These are phyloP conservation scores for Rhododendron molle DNA, from an alignment of 148 eudicot genomes.

Conservation along the genomic window DNA sequence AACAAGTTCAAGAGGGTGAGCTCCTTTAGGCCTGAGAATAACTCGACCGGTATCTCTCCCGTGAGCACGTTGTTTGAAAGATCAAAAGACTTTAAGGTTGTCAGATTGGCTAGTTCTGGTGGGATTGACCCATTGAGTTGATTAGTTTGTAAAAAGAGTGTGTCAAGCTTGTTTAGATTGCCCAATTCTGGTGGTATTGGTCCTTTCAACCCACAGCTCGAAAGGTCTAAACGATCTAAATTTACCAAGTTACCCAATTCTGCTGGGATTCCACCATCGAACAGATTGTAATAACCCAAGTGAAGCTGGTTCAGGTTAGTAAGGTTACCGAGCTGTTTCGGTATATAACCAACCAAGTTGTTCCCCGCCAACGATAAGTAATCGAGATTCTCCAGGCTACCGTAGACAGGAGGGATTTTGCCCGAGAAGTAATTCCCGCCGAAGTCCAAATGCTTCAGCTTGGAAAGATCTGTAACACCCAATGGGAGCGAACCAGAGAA, in stretches of 20 bases:
- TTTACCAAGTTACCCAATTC: slow-evolving; percentile 40
- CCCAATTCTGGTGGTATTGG: slow-evolving; percentile 43
- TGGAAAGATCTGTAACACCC: slow-evolving; percentile 21
- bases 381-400: slow-evolving; percentile 26
- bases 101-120: slow-evolving; percentile 29
- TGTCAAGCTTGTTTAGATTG: slow-evolving; percentile 35
- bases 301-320: slow-evolving; percentile 30
- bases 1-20: slow-evolving; percentile 46
- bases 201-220: slow-evolving; percentile 44
- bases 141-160: slow-evolving; percentile 45
- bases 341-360: slow-evolving; percentile 35
- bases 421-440: slow-evolving; percentile 60
- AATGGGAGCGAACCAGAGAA: slow-evolving; percentile 42
- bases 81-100: slow-evolving; percentile 30
- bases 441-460: slow-evolving; percentile 39
- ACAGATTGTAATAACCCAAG: slow-evolving; percentile 50
- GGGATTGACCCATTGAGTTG: slow-evolving; percentile 43
- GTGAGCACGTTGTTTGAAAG: slow-evolving; percentile 39
- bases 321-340: slow-evolving; percentile 39
- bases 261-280: slow-evolving; percentile 47
- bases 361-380: slow-evolving; percentile 49
- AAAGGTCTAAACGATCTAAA: slow-evolving; percentile 45
- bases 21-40: slow-evolving; percentile 23
- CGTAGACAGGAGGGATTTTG: slow-evolving; percentile 37
- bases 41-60: slow-evolving; percentile 42